Conservation (phyloP, 73 alveolate genomes). For the Paramecium pentaurelia region DNA sequence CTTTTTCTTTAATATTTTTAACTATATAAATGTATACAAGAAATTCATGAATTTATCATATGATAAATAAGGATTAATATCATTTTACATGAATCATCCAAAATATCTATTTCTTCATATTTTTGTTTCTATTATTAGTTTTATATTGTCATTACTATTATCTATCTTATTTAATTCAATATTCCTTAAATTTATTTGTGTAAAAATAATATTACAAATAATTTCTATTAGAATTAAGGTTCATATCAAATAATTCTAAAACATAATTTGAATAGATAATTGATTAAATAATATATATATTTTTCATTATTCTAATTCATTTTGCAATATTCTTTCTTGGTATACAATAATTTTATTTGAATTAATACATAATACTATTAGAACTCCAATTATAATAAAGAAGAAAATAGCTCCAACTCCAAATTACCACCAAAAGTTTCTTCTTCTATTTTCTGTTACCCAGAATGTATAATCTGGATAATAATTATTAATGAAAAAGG, state of each 20-base stretch:
- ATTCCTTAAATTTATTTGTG: no score
- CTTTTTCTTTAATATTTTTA: no score
- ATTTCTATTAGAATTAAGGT: neutral
- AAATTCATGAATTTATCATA: no score
- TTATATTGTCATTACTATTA: no score
- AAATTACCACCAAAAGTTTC: slow-evolving; percentile 13
- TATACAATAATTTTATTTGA: neutral
- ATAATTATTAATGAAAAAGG: neutral
- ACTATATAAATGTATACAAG: no score
- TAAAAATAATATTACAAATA: no score
- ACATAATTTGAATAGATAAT: neutral
- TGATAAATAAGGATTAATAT: no score
- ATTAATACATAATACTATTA: neutral
- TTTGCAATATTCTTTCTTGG: neutral
- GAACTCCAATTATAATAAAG: neutral
- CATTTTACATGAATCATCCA: no score
- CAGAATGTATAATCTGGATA: neutral
- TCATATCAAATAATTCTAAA: neutral
- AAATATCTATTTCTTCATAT: no score
- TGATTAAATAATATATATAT: neutral
- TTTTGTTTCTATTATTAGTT: no score
- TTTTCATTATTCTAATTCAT: neutral
- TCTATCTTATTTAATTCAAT: no score
- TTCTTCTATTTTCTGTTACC: neutral
- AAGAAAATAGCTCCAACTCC: neutral